Evolutionary conservation across 345 rosid species (phyloP), one percentile per base, ranked within the genome.

Genomic region (Citrus unshiu): DNA sequence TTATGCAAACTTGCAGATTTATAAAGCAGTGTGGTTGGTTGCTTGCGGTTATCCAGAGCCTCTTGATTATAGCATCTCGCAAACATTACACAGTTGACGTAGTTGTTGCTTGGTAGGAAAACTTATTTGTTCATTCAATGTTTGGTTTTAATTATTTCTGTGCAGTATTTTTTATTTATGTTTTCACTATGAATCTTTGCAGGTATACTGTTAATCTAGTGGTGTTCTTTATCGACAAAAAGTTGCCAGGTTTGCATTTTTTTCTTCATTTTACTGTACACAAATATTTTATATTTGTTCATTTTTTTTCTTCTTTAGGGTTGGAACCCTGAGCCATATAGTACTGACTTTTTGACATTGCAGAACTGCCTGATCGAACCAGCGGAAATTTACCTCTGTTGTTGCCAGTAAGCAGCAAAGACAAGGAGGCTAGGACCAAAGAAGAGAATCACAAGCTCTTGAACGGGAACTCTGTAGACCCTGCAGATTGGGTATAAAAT

Each of bases 1-100:
- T 78, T 65, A 57, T 79, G 25, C 78, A n/a, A 67, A 59, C 68
- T 80, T 85, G 73, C 83, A 97, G 99, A 90, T 93, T 83, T 77
- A 84, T 97, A 83, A 94, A 94, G 93, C 96, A 91, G 43, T 51
- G 88, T 72, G 99, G 90, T 18, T 97, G 99, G 98, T 78, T 89
- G 80, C 75, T 76, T 81, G 99, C 98, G 59, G 80, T 90, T n/a
- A 75, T 89, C 82, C 99, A 92, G 87, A 97, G 99, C 88, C 84
- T 94, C 72, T 81, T 97, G 88, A 97, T 97, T 58, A 73, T 97
- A 70, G 98, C 99, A 25, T 97, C 99, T 40, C 93, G 98, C 82
- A 97, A 97, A 85, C 99, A 97, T 91, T 97, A 97, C 90, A 90
- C 93, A 0, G 98, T 94, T 9, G 99, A 97, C 49, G 89, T 97